Conservation (phyloP, 1,284 basidiomycete genomes). For the Ganoderma boninense region DNA sequence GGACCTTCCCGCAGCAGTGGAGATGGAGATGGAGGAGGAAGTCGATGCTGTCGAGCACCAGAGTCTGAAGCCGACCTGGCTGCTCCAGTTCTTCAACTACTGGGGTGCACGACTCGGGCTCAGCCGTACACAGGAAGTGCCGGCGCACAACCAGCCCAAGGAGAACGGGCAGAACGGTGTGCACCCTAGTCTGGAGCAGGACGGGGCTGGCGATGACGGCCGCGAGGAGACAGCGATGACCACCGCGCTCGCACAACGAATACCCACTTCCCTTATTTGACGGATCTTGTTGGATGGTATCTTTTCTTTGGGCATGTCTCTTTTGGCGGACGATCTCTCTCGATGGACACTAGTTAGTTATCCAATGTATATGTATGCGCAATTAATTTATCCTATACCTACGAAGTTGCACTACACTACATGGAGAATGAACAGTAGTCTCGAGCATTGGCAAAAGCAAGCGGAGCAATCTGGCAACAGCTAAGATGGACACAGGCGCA, state of each 20-base stretch:
- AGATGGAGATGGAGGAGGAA: slow-evolving; percentile 52
- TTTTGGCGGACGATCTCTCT: slow-evolving; percentile 23
- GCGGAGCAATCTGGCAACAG: background rate
- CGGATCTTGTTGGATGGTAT: background rate
- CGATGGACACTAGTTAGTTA: slow-evolving; percentile 27
- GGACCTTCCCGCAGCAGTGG: slow-evolving; percentile 38
- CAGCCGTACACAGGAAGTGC: slow-evolving; percentile 28
- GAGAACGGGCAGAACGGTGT: slow-evolving; percentile 6
- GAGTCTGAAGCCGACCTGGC: slow-evolving; percentile 75
- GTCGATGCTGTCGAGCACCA: slow-evolving; percentile 65
- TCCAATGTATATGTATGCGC: slow-evolving; percentile 38
- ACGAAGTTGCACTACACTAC: slow-evolving; percentile 13
- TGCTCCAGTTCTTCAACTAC: slow-evolving; percentile 75
- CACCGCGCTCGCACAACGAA: slow-evolving; percentile 25
- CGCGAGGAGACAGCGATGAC: slow-evolving; percentile 20
- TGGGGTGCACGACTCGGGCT: slow-evolving; percentile 62
- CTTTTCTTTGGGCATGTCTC: slow-evolving; percentile 9
- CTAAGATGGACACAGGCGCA: background rate
- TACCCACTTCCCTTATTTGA: slow-evolving; percentile 17
- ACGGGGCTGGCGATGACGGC: background rate
- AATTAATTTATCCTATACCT: slow-evolving; percentile 33
- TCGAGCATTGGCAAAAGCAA: background rate
- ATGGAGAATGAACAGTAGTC: slow-evolving; percentile 1
- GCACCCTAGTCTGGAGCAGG: background rate
- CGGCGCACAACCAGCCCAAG: slow-evolving; percentile 15